Evolutionary conservation across 2,329 filamentous ascomycete genomes (phyloP), one percentile per base, ranked within the genome.

Genomic region (Byssochlamys sp.): DNA sequence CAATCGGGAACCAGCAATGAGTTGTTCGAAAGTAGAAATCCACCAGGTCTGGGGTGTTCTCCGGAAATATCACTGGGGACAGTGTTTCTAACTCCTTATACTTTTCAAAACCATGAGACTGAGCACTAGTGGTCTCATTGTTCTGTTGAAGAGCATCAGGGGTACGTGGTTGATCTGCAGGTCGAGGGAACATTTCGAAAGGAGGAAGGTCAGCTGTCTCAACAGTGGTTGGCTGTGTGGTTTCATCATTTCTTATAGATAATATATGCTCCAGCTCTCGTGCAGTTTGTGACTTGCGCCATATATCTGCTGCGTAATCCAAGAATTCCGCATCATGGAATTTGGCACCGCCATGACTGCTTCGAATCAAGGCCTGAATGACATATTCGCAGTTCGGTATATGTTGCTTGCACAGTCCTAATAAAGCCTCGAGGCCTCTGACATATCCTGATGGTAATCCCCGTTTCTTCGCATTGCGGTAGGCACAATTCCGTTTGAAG

Each of bases 1-100:
- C 76, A 27, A 91, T 84, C 0, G 88, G 88, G 27, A 91, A 78
- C 88, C 88, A 91, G 55, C 81, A 84, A 67, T 91, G 86, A 0
- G 85, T 89, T 63, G 89, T 89, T 1, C 86, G 82, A 59, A 89
- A 88, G 67, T 90, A 91, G 3, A 87, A 79, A 62, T 90, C 86
- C 45, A 91, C 73, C 3, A 91, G 77, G 2, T 80, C 76, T 69
- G 70, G 71, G 27, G 68, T 66, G 55, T 73, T 72, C 14, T 66
- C 75, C 78, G 84, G 66, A 79, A 82, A 65, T 82, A 80, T 14
- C 70, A 66, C 14, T 80, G 84, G 39, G 14, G 50, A 27, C 63
- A 72, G 69, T 1, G 65, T 66, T n/a, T 69, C 67, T 49, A 74
- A 60, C 54, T 70, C 68, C 29, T 67, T 65, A 1, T 69, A 67